Percentiles rank a stretch among this genome's conserved stretches.
Evolutionary conservation across 192 early-diverging fungal genomes (phyloP).

Genomic region (Backusella psychrophila): DNA sequence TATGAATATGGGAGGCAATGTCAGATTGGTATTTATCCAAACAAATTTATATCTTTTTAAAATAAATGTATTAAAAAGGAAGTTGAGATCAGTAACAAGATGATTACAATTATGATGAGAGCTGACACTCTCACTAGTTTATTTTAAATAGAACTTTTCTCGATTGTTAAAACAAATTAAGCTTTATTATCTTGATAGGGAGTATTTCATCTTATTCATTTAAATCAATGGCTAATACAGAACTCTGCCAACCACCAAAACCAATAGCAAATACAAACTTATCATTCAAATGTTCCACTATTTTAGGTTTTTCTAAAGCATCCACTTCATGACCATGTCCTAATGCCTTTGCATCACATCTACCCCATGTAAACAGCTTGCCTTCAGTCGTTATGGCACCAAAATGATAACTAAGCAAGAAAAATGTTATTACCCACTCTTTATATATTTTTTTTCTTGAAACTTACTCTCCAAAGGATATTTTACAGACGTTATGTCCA

Average conservation of each 20-base stretch:
- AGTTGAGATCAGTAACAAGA: neutral
- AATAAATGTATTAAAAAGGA: neutral
- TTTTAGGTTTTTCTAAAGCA: neutral
- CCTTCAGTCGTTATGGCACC: conserved; percentile 23
- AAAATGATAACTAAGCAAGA: conserved; percentile 21
- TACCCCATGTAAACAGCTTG: conserved; percentile 21
- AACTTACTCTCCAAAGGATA: conserved; percentile 29
- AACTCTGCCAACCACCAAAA: conserved; percentile 32
- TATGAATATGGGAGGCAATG: neutral
- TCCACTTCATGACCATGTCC: conserved; percentile 6
- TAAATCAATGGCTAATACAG: conserved; percentile 3
- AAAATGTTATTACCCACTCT: neutral
- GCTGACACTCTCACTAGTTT: neutral
- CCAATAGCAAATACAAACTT: conserved; percentile 28
- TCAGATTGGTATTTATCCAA: neutral
- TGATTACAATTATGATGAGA: neutral
- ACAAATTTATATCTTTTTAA: neutral
- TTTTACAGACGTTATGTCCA: conserved; percentile 13
- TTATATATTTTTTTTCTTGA: neutral
- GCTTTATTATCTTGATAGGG: neutral
- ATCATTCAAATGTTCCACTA: conserved; percentile 10
- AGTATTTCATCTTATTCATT: neutral
- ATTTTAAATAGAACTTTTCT: neutral
- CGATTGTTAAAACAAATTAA: neutral
- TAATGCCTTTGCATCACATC: conserved; percentile 13